Base-by-base conservation (phyloP, 2,329 filamentous ascomycete species). In the Myriosclerotinia scirpicola region DNA sequence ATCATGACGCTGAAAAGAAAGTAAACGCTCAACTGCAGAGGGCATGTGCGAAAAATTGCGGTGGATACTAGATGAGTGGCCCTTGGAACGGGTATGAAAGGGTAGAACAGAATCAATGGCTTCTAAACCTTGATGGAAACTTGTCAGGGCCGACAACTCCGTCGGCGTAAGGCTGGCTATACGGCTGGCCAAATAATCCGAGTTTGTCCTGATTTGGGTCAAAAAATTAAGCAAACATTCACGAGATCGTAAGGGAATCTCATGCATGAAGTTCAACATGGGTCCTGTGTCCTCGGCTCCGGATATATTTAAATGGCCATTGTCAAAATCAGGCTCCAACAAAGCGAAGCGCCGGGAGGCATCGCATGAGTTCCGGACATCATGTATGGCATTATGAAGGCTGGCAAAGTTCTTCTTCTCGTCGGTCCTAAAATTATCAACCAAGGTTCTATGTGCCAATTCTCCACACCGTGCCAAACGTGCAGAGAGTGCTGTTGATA, bases 1-100 rank as follows among this genome's bases (percentile, higher is more conserved):
- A 77, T 96, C 92, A 75, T 93, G 91, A 73, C 93, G 85, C 79
- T 97, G 92, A 76, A 97, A 96, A 62, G 91, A 93, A 73, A 96
- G 82, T 69, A 95, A 86, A 74, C 91, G 88, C 77, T 96, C 92
- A 73, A 96, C 89, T 68, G 91, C 87, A 70, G 83, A 88, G 69
- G 84, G 81, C 70, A 80, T 77, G 71, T 81, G 79, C 59, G 80
- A 78, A 65, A 78, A 76, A 73, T 74, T 77, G 71, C 81, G 82
- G 70, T 81, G 80, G 76, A 77, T 75, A 76, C 80, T 81, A 72
- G 82, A 78, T 76, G 81, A 74, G 76, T 80, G 77, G 69, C 72
- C 56, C 78, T 77, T 75, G 77, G 75, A 75, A 80, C 78, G 73
- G 75, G 79, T 82, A 78, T 89, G 87, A 76, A 88, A 90, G 65